Percentiles rank a stretch among this genome's conserved stretches.
These are phyloP conservation scores for Geotrichum restrictum DNA, from an alignment of 1,139 yeast species.

Conservation along the genomic window DNA sequence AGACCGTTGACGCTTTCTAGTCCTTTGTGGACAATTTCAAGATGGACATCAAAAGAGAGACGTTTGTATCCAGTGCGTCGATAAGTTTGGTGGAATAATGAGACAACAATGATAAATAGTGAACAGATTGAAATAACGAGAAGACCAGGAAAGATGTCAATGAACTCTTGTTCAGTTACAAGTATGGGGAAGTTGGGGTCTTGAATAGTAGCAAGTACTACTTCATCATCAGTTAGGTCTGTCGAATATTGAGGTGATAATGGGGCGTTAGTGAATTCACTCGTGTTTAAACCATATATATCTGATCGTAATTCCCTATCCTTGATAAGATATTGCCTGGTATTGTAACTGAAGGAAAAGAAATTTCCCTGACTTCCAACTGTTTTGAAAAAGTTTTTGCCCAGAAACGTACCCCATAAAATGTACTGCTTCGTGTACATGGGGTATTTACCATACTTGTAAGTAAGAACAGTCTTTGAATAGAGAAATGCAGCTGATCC, in stretches of 20 bases:
- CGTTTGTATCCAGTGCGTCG: neutral
- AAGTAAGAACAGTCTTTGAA: slow-evolving; percentile 4
- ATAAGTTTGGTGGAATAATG: neutral
- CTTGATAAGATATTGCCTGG: slow-evolving; percentile 4
- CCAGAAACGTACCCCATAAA: neutral
- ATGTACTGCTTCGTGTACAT: slow-evolving; percentile 7
- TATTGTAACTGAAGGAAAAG: slow-evolving; percentile 8
- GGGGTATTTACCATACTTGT: slow-evolving; percentile 1
- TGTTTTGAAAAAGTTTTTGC: neutral
- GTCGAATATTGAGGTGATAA: slow-evolving; percentile 2
- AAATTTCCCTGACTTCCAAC: neutral
- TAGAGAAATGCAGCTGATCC: neutral
- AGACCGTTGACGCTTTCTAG: slow-evolving; percentile 1
- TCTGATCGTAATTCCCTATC: neutral
- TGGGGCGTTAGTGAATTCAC: neutral
- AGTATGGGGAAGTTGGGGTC: neutral
- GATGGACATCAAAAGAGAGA: slow-evolving; percentile 5
- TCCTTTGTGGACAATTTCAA: slow-evolving; percentile 8
- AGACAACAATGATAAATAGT: neutral
- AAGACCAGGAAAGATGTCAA: slow-evolving; percentile 10
- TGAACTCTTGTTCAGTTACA: neutral
- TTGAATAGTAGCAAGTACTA: slow-evolving; percentile 4
- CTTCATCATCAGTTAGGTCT: slow-evolving; percentile 2
- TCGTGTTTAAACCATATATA: neutral
- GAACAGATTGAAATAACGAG: slow-evolving; percentile 4